Conservation (phyloP, 495 filamentous ascomycete genomes). For the Amniculicola lignicola region DNA sequence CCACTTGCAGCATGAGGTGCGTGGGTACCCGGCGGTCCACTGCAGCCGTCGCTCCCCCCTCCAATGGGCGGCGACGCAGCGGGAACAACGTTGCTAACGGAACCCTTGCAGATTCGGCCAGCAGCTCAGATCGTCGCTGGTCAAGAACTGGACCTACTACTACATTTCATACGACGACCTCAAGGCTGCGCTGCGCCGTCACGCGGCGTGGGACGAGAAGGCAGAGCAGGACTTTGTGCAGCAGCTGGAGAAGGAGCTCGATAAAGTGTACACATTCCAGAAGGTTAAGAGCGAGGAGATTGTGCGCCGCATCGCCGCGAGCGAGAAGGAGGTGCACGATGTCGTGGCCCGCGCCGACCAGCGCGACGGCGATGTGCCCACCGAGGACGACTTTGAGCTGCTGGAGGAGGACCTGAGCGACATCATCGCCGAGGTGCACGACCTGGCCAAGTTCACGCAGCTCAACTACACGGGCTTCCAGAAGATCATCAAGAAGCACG, state of each 20-base stretch:
- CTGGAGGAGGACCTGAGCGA: constrained; percentile 94
- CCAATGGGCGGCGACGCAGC: background rate
- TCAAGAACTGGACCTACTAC: constrained; percentile 93
- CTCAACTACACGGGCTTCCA: constrained; percentile 99
- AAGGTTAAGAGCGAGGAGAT: constrained; percentile 94
- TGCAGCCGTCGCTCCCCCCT: constrained; percentile 8
- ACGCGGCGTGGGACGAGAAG: constrained; percentile 80
- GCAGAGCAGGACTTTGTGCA: constrained; percentile 87
- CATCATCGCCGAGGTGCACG: constrained; percentile 97
- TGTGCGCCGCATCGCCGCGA: constrained; percentile 76
- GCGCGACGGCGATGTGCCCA: constrained; percentile 51
- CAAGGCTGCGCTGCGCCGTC: constrained; percentile 70
- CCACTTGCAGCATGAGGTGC: no score
- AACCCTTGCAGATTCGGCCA: constrained; percentile 76
- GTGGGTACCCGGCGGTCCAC: no score
- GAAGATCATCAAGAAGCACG: constrained; percentile 99
- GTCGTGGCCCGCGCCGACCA: constrained; percentile 64
- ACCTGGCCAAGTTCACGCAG: constrained; percentile 96
- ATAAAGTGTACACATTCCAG: constrained; percentile 96
- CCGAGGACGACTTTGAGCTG: constrained; percentile 89
- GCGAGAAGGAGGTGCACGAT: constrained; percentile 83
- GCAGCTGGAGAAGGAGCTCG: constrained; percentile 83
- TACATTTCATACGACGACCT: constrained; percentile 97
- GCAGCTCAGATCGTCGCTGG: constrained; percentile 86
- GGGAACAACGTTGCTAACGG: constrained; percentile 14